Evolutionary conservation across 257 asterid species (phyloP), one percentile per base, ranked within the genome.

Genomic region (Nicotiana otophora): DNA sequence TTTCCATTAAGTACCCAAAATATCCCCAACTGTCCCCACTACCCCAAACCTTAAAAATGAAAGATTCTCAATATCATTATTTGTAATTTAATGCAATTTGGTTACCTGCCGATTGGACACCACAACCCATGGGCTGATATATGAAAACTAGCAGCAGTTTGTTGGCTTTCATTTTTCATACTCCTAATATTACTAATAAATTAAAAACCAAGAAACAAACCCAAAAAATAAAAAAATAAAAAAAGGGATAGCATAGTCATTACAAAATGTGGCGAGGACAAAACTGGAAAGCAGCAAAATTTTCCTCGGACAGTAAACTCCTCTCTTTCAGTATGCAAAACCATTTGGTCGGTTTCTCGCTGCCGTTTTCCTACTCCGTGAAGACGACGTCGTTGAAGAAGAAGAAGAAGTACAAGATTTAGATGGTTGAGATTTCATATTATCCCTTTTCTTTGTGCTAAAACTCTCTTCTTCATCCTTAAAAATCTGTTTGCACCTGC

Each of bases 401-500:
- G 87, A 34, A 12, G 89, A 23, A 20, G 89, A 42, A 11, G 93
- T 82, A 1, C 81, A 61, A 0, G 84, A 42, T 46, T 77, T 17
- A 9, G 78, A 31, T 15, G 19, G 30, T 20, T 51, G 76, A 42
- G 78, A 60, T 79, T 74, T 81, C 78, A 76, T 53, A 30, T 92
- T 84, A 88, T 89, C 93, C 55, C 70, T 53, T 85, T 89, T 86
- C 78, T 85, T 89, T 23, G 55, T 61, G 60, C 69, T 87, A 4
- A 80, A 83, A 62, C 10, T 83, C 83, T 91, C 97, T 77, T 93
- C 94, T 86, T 95, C 99, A 46, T 93, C 99, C 94, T 91, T 95
- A 89, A 88, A 89, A 19, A 95, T 93, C 87, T 95, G 98, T 89
- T 91, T 93, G 91, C 85, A 91, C 77, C 99, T 91, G 89, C 99